A percentile compares a stretch with the other conserved stretches of the same genome.
Conservation (phyloP, 441 rosid genomes). For the Erodium chrysanthum region DNA sequence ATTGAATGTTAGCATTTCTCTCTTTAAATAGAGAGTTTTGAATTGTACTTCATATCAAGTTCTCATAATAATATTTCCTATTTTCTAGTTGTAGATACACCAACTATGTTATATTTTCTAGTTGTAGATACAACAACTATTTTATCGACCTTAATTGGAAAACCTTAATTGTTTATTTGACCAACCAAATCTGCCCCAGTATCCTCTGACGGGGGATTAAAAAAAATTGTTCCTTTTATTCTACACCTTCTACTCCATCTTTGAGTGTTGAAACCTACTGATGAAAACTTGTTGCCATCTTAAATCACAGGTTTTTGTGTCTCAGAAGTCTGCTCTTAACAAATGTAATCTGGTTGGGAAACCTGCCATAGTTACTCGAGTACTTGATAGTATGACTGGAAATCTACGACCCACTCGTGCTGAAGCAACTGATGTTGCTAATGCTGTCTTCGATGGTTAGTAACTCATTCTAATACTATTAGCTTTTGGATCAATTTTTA, state of each 20-base stretch:
- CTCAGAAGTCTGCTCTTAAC: conserved; percentile 20
- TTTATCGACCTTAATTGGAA: too few relatives aligned
- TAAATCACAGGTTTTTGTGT: conserved; percentile 21
- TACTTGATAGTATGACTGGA: conserved; percentile 26
- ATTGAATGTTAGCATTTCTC: too few relatives aligned
- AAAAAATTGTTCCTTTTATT: background rate
- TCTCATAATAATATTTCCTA: too few relatives aligned
- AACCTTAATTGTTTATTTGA: too few relatives aligned
- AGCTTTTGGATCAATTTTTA: background rate
- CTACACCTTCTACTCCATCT: background rate
- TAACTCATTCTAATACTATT: background rate
- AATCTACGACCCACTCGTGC: conserved; percentile 28
- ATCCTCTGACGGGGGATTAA: background rate
- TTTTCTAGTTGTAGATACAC: too few relatives aligned
- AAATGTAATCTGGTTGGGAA: conserved; percentile 23
- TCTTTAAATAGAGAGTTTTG: too few relatives aligned
- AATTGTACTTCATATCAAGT: too few relatives aligned
- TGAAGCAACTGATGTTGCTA: conserved; percentile 29
- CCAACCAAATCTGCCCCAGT: background rate
- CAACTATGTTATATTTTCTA: too few relatives aligned
- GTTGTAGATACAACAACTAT: too few relatives aligned
- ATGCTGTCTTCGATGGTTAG: conserved; percentile 27
- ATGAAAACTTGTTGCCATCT: background rate
- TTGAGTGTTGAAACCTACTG: too few relatives aligned
- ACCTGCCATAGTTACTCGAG: conserved; percentile 25